Evolutionary conservation across 2,329 filamentous ascomycete genomes (phyloP).

Genomic region (Colletotrichum chrysophilum): DNA sequence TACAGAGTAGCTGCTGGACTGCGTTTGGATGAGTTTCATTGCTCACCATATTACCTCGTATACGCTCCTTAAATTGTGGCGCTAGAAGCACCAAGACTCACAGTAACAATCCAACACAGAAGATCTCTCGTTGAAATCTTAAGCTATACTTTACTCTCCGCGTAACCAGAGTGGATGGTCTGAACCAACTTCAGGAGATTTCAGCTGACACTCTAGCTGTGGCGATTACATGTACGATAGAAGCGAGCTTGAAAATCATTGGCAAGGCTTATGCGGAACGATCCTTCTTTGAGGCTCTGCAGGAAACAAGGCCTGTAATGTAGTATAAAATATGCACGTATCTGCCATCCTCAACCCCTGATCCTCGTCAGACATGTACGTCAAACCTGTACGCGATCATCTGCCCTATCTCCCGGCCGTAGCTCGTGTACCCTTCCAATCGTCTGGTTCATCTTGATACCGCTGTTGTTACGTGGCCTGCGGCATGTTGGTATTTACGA

Average conservation of each 20-base stretch:
- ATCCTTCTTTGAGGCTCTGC: not conserved
- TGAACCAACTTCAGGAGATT: no score
- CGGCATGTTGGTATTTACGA: not conserved
- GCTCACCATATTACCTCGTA: accelerated
- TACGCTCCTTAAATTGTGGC: not conserved
- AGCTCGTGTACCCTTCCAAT: not conserved
- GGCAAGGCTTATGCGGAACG: not conserved
- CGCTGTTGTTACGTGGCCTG: not conserved
- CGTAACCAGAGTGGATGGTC: no score
- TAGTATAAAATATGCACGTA: not conserved
- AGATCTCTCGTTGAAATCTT: no score
- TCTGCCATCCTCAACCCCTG: not conserved
- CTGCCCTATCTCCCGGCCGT: not conserved
- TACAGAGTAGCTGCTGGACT: not conserved
- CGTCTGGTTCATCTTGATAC: no score
- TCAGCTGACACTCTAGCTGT: not conserved
- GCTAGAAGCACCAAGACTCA: not conserved
- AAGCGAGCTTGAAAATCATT: not conserved
- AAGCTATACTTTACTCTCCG: no score
- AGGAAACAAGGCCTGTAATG: not conserved
- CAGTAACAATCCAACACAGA: no score
- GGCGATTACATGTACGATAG: not conserved
- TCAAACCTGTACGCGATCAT: not conserved
- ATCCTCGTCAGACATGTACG: not conserved
- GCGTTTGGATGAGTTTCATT: not conserved